Base-by-base conservation (phyloP, 129 eudicot species). In the Dittrichia graveolens region DNA sequence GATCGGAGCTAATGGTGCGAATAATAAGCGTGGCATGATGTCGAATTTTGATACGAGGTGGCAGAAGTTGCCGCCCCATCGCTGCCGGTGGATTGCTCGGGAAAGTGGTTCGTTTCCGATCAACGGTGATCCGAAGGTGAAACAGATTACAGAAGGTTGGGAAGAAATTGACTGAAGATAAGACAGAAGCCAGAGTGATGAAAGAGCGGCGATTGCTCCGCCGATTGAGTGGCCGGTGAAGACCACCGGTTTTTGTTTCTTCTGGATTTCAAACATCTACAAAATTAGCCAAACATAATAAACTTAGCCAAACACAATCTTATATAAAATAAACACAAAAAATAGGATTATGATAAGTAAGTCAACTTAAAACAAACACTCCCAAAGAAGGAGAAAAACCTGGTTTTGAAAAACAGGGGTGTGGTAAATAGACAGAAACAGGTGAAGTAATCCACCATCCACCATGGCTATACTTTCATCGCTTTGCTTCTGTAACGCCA, bases 171-270 rank as follows among this genome's bases (percentile, higher is more conserved):
- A 64, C 18, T 82, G 86, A 15, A 78, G 79, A 72, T 48, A 62
- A 2, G 89, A 85, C 19, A 94, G 89, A 9, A 90, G 84, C 95
- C 95, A 94, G 3, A 94, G 85, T 6, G 97, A 85, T n/a, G 96
- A 79, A 13, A 94, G 87, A 31, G 97, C 86, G 0, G 98, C 98
- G 9, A 90, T 56, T 37, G 97, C 83, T 41, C 97, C 98, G 37
- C 98, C 98, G 14, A 90, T 64, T 5, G 98, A 94, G 56, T 90
- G 96, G 39, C 98, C 98, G 8, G 97, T 88, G 80, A 90, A 77
- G 1, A 94, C 86, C 13, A 94, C 60, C 14, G 96, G 83, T 72
- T 83, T 94, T 77, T 86, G 79, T 24, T 73, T 79, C 50, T 83
- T 81, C 75, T 84, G 35, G 63, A 88, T 79, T 18, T 81, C 85